Evolutionary conservation across 345 rosid species (phyloP).

Genomic region (Corchorus capsularis): DNA sequence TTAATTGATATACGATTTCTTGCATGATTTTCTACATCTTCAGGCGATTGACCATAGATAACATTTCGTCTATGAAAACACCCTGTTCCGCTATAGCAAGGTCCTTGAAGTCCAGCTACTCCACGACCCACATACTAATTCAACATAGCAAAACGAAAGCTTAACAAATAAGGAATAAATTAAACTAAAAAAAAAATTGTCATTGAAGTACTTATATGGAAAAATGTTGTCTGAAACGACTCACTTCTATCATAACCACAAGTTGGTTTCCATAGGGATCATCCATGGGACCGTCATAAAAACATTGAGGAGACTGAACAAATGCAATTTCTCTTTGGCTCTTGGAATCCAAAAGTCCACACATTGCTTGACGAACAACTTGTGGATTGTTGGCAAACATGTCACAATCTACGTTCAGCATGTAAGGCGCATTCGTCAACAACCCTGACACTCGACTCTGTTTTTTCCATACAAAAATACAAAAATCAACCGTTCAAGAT

Average conservation of each 20-base stretch:
- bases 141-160: not conserved
- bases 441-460: slow-evolving; percentile 71
- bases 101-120: slow-evolving; percentile 56
- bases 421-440: slow-evolving; percentile 73
- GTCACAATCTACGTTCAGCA: slow-evolving; percentile 82
- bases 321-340: slow-evolving; percentile 36
- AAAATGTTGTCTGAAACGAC: not conserved
- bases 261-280: slow-evolving; percentile 44
- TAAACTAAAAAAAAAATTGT: not conserved
- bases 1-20: slow-evolving; percentile 15
- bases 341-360: slow-evolving; percentile 36
- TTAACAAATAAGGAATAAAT: not conserved
- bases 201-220: no score
- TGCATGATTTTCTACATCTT: slow-evolving; percentile 26
- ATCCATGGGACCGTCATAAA: slow-evolving; percentile 39
- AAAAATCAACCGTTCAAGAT: not conserved
- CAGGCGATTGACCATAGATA: slow-evolving; percentile 50
- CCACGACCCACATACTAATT: slow-evolving; percentile 40
- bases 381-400: slow-evolving; percentile 62
- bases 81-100: slow-evolving; percentile 55
- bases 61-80: slow-evolving; percentile 63
- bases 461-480: not conserved
- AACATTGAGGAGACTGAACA: slow-evolving; percentile 56
- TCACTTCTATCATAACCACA: slow-evolving; percentile 25
- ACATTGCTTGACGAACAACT: slow-evolving; percentile 52